Base-by-base conservation (phyloP, 2,329 filamentous ascomycete species). In the Trichoderma lentiforme region DNA sequence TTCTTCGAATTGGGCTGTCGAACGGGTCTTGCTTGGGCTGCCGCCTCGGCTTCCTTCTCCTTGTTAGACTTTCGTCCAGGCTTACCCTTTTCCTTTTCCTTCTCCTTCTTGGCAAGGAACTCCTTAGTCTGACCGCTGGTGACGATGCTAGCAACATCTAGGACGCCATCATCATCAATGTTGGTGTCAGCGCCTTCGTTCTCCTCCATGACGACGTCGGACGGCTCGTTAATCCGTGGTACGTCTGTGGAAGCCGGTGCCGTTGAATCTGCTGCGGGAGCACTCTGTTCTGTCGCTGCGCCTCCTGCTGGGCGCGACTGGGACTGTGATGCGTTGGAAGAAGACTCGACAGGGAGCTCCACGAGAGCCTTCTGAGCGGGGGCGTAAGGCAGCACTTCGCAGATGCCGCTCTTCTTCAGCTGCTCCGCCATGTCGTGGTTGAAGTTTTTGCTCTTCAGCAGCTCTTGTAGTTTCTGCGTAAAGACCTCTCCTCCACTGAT, bases 401-500 rank as follows among this genome's bases (percentile, higher is more conserved):
- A 92, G 66, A 92, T 87, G 47, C 82, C 76, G 75, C 88, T 92
- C 82, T 85, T 89, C 83, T 92, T 92, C 73, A 92, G 81, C 80
- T 92, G 89, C 82, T 92, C 90, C 1, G 89, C 89, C 89, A 92
- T 92, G 56, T 92, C 88, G 73, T 86, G 83, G 24, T 85, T 88
- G 75, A 92, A 91, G 4, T 84, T 84, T 78, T 90, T 87, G 58
- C 81, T 80, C 74, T 85, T 81, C 56, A 98, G 84, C 72, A 96
- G 84, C 76, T 91, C 87, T 58, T 90, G 81, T 53, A 98, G 85
- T 73, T 89, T 87, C 76, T 88, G 87, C 0, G 95, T 98, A 84
- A 98, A 93, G 2, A 92, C 90, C 77, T 98, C 92, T 65, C 96
- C 96, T 74, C 96, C 96, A 73, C 93, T 96, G 15, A 90, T 84